Evolutionary conservation across 2,329 filamentous ascomycete genomes (phyloP).

Genomic region (Apiospora malaysiana): DNA sequence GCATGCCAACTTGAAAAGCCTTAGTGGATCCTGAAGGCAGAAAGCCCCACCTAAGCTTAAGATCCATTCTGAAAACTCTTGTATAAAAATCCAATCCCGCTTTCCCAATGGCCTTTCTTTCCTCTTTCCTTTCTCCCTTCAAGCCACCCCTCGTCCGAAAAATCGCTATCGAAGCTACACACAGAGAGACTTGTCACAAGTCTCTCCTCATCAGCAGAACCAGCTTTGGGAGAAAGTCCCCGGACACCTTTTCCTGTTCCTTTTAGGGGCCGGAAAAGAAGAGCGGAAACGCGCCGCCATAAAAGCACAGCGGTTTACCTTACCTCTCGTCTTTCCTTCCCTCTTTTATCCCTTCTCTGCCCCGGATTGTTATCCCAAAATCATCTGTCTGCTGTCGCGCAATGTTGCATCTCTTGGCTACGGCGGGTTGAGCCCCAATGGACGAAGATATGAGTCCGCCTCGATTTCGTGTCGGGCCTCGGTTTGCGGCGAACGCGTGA

Average conservation of each 20-base stretch:
- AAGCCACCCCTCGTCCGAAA: constrained; percentile 92
- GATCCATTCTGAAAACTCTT: constrained; percentile 13
- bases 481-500: constrained; percentile 27
- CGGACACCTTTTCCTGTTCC: constrained; percentile 72
- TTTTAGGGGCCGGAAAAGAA: constrained; percentile 44
- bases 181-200: constrained; percentile 71
- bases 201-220: constrained; percentile 41
- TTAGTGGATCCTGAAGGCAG: not conserved
- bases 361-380: constrained; percentile 52
- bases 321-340: constrained; percentile 61
- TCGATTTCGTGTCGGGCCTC: constrained; percentile 32
- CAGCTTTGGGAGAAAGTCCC: constrained; percentile 99
- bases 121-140: constrained; percentile 46
- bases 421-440: constrained; percentile 50
- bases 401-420: constrained; percentile 11
- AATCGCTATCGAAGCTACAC: constrained; percentile 99
- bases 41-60: constrained; percentile 22
- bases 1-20: not conserved
- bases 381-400: not conserved
- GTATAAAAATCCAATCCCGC: constrained; percentile 31
- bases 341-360: constrained; percentile 32
- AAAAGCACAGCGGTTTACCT: constrained; percentile 95
- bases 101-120: constrained; percentile 31
- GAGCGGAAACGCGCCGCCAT: constrained; percentile 99
- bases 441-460: constrained; percentile 92